Conservation (phyloP, 495 filamentous ascomycete genomes). For the Aspergillus indologenus region DNA sequence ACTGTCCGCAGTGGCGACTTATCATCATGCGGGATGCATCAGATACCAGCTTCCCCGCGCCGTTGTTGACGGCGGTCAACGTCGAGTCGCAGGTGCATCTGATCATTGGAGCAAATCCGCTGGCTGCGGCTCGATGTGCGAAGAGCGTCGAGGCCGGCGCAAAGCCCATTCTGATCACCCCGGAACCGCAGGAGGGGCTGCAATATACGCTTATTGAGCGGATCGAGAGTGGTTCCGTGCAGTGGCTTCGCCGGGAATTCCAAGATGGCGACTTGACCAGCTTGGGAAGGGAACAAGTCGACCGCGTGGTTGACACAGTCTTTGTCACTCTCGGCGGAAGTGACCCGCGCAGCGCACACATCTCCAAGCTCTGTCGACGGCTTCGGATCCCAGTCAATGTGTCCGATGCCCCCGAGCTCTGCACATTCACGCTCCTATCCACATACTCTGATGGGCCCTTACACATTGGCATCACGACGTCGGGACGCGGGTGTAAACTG, state of each 20-base stretch:
- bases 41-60: constrained; percentile 20
- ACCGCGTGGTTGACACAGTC: constrained; percentile 79
- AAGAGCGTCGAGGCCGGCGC: constrained; percentile 86
- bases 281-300: constrained; percentile 76
- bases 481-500: constrained; percentile 91
- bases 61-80: constrained; percentile 76
- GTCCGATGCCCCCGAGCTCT: constrained; percentile 81
- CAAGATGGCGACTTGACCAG: constrained; percentile 69
- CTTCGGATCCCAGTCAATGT: constrained; percentile 92
- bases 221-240: constrained; percentile 67
- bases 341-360: constrained; percentile 56
- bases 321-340: constrained; percentile 72
- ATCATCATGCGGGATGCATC: constrained; percentile 37
- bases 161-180: constrained; percentile 77
- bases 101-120: constrained; percentile 78
- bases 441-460: constrained; percentile 87
- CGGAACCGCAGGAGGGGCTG: constrained; percentile 49
- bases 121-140: constrained; percentile 77
- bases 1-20: constrained; percentile 15
- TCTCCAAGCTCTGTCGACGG: constrained; percentile 71
- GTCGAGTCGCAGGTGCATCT: constrained; percentile 76
- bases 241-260: constrained; percentile 70
- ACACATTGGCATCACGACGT: constrained; percentile 94
- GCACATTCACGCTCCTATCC: constrained; percentile 85
- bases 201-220: constrained; percentile 73